Percentiles rank a stretch among this genome's conserved stretches.
phyloP scores from a whole-genome alignment of 768 basidiomycete species.

The Boletus rex-veris region DNA sequence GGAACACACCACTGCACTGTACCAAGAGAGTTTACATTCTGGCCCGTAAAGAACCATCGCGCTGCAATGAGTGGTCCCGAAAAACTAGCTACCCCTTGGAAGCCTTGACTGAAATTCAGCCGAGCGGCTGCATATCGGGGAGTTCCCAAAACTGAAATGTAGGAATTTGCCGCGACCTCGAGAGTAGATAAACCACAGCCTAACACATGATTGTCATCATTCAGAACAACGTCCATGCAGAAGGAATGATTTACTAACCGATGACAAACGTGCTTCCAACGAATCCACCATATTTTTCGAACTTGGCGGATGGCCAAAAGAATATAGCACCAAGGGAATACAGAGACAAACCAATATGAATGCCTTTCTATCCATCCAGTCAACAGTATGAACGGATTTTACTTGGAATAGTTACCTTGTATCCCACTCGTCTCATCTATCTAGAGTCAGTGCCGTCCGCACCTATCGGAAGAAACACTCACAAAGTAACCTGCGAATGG shows the following conservation, averaged over 20 bases:
- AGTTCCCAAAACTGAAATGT: constrained; percentile 65
- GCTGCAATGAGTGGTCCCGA: constrained; percentile 73
- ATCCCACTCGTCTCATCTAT: constrained; percentile 60
- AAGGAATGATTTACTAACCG: constrained; percentile 33
- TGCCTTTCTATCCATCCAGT: constrained; percentile 43
- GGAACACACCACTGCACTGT: constrained; percentile 60
- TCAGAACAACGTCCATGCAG: background rate
- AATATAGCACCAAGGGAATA: constrained; percentile 69
- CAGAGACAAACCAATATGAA: constrained; percentile 55
- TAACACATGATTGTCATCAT: constrained; percentile 12
- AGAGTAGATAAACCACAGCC: constrained; percentile 65
- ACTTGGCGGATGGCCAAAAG: constrained; percentile 77
- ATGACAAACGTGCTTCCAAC: constrained; percentile 72
- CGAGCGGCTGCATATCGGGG: constrained; percentile 71
- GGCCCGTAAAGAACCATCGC: constrained; percentile 68
- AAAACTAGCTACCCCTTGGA: constrained; percentile 74
- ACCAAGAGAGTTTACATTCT: constrained; percentile 55
- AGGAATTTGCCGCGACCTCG: constrained; percentile 78
- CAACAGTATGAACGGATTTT: background rate
- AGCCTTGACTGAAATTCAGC: constrained; percentile 77
- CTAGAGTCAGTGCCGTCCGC: background rate
- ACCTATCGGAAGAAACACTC: constrained; percentile 24
- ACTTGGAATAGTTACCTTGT: constrained; percentile 46
- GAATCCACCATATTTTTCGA: constrained; percentile 65
- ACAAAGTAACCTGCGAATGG: constrained; percentile 58